Evolutionary conservation across 768 basidiomycete genomes (phyloP), one percentile per base, ranked within the genome.

Genomic region (Aureoboletus auriporus): DNA sequence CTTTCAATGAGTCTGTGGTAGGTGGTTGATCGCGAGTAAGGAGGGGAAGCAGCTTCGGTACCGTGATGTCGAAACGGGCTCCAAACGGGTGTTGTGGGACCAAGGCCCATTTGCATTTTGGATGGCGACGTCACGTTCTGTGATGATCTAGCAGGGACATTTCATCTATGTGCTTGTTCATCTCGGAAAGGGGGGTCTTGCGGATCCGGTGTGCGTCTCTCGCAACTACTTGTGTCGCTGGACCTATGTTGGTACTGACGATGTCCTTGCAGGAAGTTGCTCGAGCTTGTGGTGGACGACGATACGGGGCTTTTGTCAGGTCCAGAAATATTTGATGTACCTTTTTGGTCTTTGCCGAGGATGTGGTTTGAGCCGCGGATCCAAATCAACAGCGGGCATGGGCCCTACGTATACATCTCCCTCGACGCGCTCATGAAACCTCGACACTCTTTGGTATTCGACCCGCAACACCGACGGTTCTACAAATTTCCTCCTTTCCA

Each of bases 401-500:
- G 46, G 8, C 53, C 59, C 1, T 62, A 56, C 17, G 56, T 17
- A 5, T 55, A 52, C 6, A 31, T 62, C 37, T 50, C 53, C 13
- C 49, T 62, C 35, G 44, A 43, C 39, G 8, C 49, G 2, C n/a
- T 46, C 5, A 50, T 36, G 20, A 49, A 51, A 17, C 59, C 56
- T 20, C 46, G 39, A 11, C 46, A 55, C 9, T 47, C 56, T 0
- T 23, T 62, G 34, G 20, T 61, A 6, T 59, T 59, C 34, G 52
- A 59, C 46, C 35, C 49, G 4, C 35, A 20, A 12, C 28, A 6
- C 26, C 49, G 56, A 33, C 60, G 27, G 17, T 59, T 58, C 44
- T 56, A 52, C 49, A 62, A 59, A 38, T 60, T 56, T 17, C 59
- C 59, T 11, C 44, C 35, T 8, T 62, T 59, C 16, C 47, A 53